These are phyloP conservation scores for Eucalyptus erythrocorys DNA, from an alignment of 345 rosid genomes.

Conservation along the genomic window DNA sequence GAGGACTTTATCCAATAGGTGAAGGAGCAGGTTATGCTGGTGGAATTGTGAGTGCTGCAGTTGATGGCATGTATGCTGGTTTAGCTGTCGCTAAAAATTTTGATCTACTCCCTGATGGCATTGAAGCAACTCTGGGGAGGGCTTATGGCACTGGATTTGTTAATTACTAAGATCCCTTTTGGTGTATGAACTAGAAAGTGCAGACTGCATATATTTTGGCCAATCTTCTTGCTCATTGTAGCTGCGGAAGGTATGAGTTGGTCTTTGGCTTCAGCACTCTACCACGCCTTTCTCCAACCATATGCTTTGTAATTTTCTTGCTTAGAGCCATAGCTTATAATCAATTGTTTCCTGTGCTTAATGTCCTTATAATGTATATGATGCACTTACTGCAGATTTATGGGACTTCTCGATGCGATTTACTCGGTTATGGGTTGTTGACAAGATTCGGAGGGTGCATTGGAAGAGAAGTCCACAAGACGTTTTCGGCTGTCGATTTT, in stretches of 20 bases:
- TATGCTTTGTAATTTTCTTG: background rate
- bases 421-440: background rate
- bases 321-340: background rate
- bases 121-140: slow-evolving; percentile 64
- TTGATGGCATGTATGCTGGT: slow-evolving; percentile 88
- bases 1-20: slow-evolving; percentile 86
- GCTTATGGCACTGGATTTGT: slow-evolving; percentile 43
- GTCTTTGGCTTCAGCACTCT: background rate
- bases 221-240: background rate
- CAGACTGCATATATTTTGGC: background rate
- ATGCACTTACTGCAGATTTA: background rate
- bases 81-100: slow-evolving; percentile 71
- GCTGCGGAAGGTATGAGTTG: background rate
- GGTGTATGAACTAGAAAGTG: background rate
- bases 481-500: background rate
- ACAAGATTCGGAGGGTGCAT: background rate
- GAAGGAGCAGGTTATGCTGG: slow-evolving; percentile 99
- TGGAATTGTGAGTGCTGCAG: slow-evolving; percentile 97
- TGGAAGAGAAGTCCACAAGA: background rate
- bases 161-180: slow-evolving; percentile 28
- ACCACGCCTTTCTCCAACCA: background rate
- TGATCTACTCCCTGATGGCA: slow-evolving; percentile 32
- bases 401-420: accelerated
- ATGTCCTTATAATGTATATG: background rate
- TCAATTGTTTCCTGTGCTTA: background rate